phyloP scores from a whole-genome alignment of 108 stramenopile species.

The Pseudonitzschia multistriata region DNA sequence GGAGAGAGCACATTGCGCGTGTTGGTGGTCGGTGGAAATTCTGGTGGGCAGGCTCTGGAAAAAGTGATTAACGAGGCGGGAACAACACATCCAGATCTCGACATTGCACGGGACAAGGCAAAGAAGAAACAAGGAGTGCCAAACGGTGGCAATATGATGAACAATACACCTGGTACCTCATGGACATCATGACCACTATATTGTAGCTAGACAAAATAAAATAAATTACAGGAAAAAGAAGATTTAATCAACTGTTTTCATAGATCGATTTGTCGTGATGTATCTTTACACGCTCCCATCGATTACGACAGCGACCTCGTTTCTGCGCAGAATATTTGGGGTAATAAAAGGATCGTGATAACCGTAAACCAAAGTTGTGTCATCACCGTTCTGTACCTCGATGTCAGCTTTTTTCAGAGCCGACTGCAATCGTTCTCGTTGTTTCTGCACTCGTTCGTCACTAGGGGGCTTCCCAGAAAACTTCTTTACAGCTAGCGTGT shows the following conservation, averaged over 20 bases:
- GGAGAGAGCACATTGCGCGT: constrained; percentile 21
- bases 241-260: no score
- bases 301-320: constrained; percentile 59
- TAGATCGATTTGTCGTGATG: no score
- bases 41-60: constrained; percentile 48
- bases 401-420: constrained; percentile 44
- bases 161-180: not conserved
- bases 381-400: constrained; percentile 18
- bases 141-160: not conserved
- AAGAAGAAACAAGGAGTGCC: not conserved
- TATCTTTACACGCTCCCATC: constrained; percentile 35
- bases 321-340: constrained; percentile 57
- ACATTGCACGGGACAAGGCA: constrained; percentile 75
- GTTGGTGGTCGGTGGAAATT: constrained; percentile 74
- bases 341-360: constrained; percentile 74
- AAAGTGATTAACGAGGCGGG: constrained; percentile 38
- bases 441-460: constrained; percentile 43
- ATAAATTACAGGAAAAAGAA: no score
- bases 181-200: not conserved
- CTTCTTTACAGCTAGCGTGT: constrained; percentile 49
- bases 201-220: no score
- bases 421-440: constrained; percentile 31
- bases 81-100: constrained; percentile 48
- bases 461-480: constrained; percentile 63
- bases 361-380: constrained; percentile 60